Evolutionary conservation across 495 filamentous ascomycete species (phyloP), one percentile per base, ranked within the genome.

Genomic region (Penicillium pulvis): DNA sequence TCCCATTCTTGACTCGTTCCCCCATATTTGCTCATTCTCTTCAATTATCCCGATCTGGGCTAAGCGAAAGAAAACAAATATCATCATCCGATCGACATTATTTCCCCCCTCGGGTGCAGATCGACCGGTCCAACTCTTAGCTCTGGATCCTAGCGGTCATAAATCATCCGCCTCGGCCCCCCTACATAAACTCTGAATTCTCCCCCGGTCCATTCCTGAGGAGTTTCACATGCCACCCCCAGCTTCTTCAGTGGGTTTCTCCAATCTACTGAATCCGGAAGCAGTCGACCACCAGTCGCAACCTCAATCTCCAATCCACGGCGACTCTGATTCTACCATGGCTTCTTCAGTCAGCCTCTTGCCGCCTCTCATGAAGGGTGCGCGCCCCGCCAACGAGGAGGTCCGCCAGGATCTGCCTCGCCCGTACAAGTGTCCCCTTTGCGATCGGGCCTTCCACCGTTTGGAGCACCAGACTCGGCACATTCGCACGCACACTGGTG

Each of bases 371-470:
- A 76, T 85, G 63, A 89, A 90, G 72, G 87, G 87, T 60, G 79
- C 86, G 43, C 79, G 86, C 33, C 84, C 87, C 14, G 79, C 78
- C 51, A 80, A 64, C 66, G 81, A 87, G 61, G 76, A 84, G 55
- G 70, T 79, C 17, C 79, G 84, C 43, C 84, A 85, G 81, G 94
- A 98, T 74, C 83, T 98, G 5, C 95, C 94, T 41, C 87, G 95
- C 39, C 94, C 94, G 0, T 98, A 98, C 83, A 97, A 98, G 76
- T 98, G 94, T 71, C 93, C 94, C 43, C 81, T 98, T 49, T 98
- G 94, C 82, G 95, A 98, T 67, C 97, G 97, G 81, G 94, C 94
- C 33, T 98, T 98, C 80, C 94, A 98, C 82, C 90, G 94, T 59
- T 82, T 98, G 50, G 94, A 98, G 77, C 94, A 98, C 71, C 94